Conservation (phyloP, 495 filamentous ascomycete species). For the Neurospora africana region DNA sequence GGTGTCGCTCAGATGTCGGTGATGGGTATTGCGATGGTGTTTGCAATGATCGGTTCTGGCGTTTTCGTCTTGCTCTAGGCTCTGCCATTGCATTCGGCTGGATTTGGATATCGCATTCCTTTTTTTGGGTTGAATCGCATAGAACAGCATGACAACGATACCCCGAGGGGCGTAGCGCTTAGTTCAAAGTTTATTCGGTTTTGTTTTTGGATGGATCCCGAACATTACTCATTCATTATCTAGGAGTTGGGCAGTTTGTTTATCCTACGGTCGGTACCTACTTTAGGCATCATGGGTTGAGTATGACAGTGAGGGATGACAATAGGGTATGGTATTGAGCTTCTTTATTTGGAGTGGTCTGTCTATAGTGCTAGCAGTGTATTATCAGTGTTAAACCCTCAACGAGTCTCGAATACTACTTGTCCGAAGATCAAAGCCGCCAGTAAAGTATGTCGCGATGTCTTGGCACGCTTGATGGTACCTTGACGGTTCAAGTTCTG, state of each 20-base stretch:
- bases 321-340: neutral
- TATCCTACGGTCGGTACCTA: neutral
- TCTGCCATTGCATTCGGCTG: neutral
- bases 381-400: neutral
- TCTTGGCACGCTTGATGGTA: neutral
- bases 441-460: neutral
- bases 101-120: neutral
- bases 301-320: neutral
- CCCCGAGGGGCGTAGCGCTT: neutral
- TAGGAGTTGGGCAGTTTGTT: neutral
- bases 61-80: constrained; percentile 22
- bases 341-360: neutral
- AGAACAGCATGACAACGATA: neutral
- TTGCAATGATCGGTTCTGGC: constrained; percentile 34
- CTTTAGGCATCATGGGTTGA: neutral
- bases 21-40: constrained; percentile 23
- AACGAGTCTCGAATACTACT: neutral
- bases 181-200: neutral
- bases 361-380: neutral
- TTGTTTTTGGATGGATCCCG: neutral
- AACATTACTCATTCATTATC: neutral
- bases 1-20: constrained; percentile 23
- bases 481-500: neutral
- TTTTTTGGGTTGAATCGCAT: neutral
- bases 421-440: neutral